These are phyloP conservation scores for Psilocybe mexicana DNA, from an alignment of 1,284 basidiomycete genomes.

Conservation along the genomic window DNA sequence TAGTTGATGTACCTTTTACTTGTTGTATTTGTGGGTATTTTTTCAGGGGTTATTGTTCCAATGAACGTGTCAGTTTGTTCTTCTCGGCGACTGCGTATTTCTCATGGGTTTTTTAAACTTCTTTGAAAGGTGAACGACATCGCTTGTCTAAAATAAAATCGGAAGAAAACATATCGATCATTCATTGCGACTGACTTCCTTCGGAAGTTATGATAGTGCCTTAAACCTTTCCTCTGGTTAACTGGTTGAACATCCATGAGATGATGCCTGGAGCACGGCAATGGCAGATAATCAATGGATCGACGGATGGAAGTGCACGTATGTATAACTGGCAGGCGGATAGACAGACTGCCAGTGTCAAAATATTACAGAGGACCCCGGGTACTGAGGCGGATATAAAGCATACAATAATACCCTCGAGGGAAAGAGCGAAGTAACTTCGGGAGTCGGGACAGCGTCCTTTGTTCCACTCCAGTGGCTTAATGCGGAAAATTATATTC, in stretches of 20 bases:
- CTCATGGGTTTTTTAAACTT: neutral
- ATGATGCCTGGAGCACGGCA: neutral
- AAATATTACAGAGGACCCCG: neutral
- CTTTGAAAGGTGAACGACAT: neutral
- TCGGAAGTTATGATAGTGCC: neutral
- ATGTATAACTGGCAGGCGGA: neutral
- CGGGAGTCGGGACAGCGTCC: neutral
- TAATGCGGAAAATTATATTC: constrained; percentile 9
- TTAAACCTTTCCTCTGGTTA: neutral
- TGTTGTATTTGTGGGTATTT: neutral
- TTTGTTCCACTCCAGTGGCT: neutral
- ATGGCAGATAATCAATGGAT: neutral
- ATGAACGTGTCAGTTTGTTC: neutral
- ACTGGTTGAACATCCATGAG: neutral
- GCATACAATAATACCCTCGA: neutral
- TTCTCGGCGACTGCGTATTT: neutral
- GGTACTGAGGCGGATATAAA: neutral
- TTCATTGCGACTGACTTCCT: too few species aligned
- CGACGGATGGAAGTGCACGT: neutral
- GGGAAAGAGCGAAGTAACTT: neutral
- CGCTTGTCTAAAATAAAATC: neutral
- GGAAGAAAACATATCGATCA: too few species aligned
- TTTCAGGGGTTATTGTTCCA: neutral
- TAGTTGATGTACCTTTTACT: neutral
- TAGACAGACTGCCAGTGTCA: neutral